These are phyloP conservation scores for Saturnispora sanitii DNA, from an alignment of 805 yeast genomes.

Conservation along the genomic window DNA sequence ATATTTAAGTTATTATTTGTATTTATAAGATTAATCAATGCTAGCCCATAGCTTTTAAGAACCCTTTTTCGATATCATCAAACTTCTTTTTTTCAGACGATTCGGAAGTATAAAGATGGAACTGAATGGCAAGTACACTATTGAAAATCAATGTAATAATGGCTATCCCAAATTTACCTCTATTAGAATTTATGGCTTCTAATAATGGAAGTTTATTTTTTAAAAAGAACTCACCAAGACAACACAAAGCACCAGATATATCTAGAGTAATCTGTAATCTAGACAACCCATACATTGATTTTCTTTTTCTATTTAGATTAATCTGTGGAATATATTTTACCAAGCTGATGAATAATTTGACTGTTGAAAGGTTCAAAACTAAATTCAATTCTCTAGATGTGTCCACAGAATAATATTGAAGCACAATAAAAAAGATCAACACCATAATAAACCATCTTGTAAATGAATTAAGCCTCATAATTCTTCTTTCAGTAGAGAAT, in stretches of 20 bases:
- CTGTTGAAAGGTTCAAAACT: conserved; percentile 33
- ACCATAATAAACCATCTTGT: conserved; percentile 16
- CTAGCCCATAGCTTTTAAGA: background rate
- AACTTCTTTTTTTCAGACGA: conserved; percentile 3
- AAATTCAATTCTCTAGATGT: conserved; percentile 27
- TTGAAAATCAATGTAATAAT: conserved; percentile 28
- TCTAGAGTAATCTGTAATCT: conserved; percentile 32
- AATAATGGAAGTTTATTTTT: conserved; percentile 25
- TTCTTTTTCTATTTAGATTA: conserved; percentile 30
- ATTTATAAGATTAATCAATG: background rate
- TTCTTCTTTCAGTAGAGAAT: conserved; percentile 24
- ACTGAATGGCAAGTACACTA: conserved; percentile 21
- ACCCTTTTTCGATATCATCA: background rate
- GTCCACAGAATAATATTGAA: conserved; percentile 8
- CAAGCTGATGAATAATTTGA: conserved; percentile 35
- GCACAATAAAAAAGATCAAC: conserved; percentile 12
- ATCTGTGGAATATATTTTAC: conserved; percentile 45
- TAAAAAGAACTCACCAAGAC: conserved; percentile 31
- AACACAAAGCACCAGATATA: conserved; percentile 32
- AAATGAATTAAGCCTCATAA: conserved; percentile 18
- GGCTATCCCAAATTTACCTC: conserved; percentile 36
- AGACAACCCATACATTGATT: conserved; percentile 38
- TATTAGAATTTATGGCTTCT: conserved; percentile 29
- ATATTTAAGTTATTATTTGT: background rate
- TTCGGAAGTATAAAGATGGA: conserved; percentile 16